These are phyloP conservation scores for Musa acuminata DNA, from an alignment of 176 grass and related monocot genomes.

Conservation along the genomic window DNA sequence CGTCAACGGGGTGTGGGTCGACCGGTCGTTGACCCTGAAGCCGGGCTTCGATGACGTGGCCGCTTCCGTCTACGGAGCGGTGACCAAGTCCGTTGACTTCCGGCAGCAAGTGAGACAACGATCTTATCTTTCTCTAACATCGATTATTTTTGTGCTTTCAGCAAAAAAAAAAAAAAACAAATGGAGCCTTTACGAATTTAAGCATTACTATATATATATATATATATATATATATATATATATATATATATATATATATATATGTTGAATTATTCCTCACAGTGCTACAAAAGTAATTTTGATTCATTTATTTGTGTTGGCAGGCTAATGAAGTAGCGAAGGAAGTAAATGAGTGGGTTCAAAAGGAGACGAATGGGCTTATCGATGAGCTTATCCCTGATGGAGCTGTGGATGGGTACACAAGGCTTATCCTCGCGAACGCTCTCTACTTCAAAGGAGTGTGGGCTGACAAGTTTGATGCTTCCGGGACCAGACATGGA, in stretches of 20 bases:
- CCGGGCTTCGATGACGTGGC: conserved; percentile 31
- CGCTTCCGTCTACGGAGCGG: conserved; percentile 29
- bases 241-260: no score
- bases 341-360: conserved; percentile 50
- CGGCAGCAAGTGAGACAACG: conserved; percentile 4
- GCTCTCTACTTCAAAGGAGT: conserved; percentile 76
- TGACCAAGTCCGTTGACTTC: conserved; percentile 34
- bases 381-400: conserved; percentile 45
- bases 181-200: neutral
- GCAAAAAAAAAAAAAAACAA: neutral
- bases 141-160: neutral
- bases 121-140: neutral
- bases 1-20: conserved; percentile 59
- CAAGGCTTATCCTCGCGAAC: conserved; percentile 38
- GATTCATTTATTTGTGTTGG: neutral
- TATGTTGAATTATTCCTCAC: no score
- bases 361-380: conserved; percentile 37
- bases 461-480: conserved; percentile 51
- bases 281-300: neutral
- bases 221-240: no score
- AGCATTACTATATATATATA: no score
- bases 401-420: neutral
- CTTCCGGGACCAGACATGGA: conserved; percentile 13
- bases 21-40: conserved; percentile 33
- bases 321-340: conserved; percentile 34